These are phyloP conservation scores for Ganoderma resinaceum DNA, from an alignment of 1,284 basidiomycete species.

Conservation along the genomic window DNA sequence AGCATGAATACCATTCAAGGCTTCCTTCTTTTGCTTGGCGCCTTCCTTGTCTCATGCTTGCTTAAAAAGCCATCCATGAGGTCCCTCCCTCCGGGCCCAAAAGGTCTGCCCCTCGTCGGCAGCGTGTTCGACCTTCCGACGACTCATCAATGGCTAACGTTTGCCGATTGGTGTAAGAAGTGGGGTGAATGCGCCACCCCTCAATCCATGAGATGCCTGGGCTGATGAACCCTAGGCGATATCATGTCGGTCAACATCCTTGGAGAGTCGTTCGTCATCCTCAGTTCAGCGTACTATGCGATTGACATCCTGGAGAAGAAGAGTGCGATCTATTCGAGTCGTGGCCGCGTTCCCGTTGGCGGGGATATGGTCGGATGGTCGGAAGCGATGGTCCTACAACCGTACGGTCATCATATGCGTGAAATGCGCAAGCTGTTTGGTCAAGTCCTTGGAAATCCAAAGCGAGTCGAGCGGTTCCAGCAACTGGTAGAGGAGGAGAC, in stretches of 20 bases:
- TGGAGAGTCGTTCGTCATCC: constrained; percentile 63
- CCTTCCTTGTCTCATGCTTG: constrained; percentile 37
- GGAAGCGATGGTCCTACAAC: constrained; percentile 63
- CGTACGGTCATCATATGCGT: constrained; percentile 67
- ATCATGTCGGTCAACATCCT: constrained; percentile 64
- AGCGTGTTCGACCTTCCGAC: constrained; percentile 32
- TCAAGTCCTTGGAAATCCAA: constrained; percentile 37
- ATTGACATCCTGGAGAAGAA: constrained; percentile 72
- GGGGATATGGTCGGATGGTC: constrained; percentile 73
- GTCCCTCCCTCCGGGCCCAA: constrained; percentile 30
- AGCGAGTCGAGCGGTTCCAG: constrained; percentile 35
- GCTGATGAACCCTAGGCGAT: constrained; percentile 51
- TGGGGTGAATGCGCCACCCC: constrained; percentile 27
- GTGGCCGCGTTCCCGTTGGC: constrained; percentile 51
- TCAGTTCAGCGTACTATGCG: constrained; percentile 62
- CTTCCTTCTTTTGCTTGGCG: constrained; percentile 14
- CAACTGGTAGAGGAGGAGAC: constrained; percentile 36
- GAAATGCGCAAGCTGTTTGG: constrained; percentile 56
- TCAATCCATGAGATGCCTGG: too few species aligned
- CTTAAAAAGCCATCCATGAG: constrained; percentile 10
- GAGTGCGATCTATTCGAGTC: constrained; percentile 69
- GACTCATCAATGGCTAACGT: constrained; percentile 56
- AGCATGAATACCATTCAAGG: constrained; percentile 11
- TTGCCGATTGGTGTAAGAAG: constrained; percentile 58
- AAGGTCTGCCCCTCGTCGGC: constrained; percentile 32